Evolutionary conservation across 2,329 filamentous ascomycete species (phyloP), one percentile per base, ranked within the genome.

Genomic region (Phaeosphaeriaceae sp.): DNA sequence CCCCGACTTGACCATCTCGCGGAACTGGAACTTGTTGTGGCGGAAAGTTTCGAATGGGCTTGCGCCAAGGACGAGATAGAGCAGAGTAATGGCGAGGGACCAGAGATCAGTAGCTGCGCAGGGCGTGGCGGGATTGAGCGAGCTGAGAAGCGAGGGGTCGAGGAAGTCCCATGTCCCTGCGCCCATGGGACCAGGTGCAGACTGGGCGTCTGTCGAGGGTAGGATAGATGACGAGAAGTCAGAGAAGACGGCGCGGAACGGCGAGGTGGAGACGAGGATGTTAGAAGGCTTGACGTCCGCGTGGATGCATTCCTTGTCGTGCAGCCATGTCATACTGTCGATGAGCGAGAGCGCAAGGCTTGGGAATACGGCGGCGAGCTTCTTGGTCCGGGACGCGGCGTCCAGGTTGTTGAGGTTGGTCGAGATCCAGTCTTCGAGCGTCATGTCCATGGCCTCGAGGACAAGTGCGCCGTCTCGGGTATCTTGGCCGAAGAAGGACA

Each of bases 281-380:
- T 83, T 83, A 1, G 74, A 75, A 1, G 81, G 80, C 66, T 83
- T 83, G 69, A 83, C 78, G 56, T 83, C 81, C 5, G 78, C 81
- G 58, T 76, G 73, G 1, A 80, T 72, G 49, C 81, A 76, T 21
- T 70, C 71, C 24, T 75, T 72, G 7, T 67, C 56, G 48, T 80
- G 76, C 54, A 83, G 63, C 74, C 80, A 82, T 3, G 72, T 71
- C 3, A 83, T 69, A 20, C 78, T 79, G 40, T 68, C 65, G 27
- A 81, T 70, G 7, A 83, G 73, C 36, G 77, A 67, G 22, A 67
- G 58, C 0, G 79, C 78, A 7, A 83, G 67, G n/a, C 57, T 48
- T 1, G 80, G 79, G 53, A 82, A 82, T 2, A 78, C 40, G 4
- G 55, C 36, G 7, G 76, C 74, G 3, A 82, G 70, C 31, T 75